Conservation (phyloP, 495 filamentous ascomycete genomes). For the Aspergillus avenaceus region DNA sequence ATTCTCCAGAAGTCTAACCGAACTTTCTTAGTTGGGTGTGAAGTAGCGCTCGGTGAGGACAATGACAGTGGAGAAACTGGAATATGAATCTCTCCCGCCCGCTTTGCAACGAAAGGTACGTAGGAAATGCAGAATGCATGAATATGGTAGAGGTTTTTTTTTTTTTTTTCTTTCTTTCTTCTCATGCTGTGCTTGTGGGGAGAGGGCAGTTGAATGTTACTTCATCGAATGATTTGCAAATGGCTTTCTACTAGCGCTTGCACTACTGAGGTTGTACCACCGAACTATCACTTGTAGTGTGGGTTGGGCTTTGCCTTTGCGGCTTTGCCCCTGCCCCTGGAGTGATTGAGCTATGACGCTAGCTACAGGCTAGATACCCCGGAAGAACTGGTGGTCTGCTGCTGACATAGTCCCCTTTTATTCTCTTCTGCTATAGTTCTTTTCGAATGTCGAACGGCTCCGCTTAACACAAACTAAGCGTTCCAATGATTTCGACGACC, state of each 20-base stretch:
- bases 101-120: conserved; percentile 36
- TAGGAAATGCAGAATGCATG: too few species aligned
- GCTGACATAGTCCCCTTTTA: conserved; percentile 14
- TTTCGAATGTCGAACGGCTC: conserved; percentile 38
- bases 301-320: conserved; percentile 1
- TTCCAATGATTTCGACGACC: conserved; percentile 20
- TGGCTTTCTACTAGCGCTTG: conserved; percentile 20
- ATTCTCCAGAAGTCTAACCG: too few species aligned
- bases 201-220: neutral
- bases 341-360: neutral
- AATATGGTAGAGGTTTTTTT: neutral
- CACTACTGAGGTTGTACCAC: conserved; percentile 14
- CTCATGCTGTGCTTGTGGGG: neutral
- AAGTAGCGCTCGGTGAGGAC: too few species aligned
- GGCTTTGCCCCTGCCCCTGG: too few species aligned
- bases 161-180: neutral
- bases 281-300: conserved; percentile 26
- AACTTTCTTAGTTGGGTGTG: too few species aligned
- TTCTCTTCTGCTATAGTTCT: conserved; percentile 28
- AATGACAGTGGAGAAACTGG: neutral
- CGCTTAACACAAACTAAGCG: conserved; percentile 29
- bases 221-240: conserved; percentile 6
- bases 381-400: too few species aligned
- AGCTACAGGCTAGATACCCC: too few species aligned
- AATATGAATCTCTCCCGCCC: conserved; percentile 27